Evolutionary conservation across 331 rosid species (phyloP), one percentile per base, ranked within the genome.

Genomic region (Prunus yedoensis): DNA sequence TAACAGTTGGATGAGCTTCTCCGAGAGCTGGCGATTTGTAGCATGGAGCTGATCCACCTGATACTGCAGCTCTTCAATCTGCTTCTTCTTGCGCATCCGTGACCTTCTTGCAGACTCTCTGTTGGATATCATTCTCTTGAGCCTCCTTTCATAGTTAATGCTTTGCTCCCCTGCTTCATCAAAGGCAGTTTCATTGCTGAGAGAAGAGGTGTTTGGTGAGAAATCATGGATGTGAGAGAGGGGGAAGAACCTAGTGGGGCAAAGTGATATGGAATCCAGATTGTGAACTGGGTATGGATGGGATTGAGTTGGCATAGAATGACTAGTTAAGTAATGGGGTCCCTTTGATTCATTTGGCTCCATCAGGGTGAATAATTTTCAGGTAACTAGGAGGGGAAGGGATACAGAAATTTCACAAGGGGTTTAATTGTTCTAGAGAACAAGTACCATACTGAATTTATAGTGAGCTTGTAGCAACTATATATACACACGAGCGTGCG

Each of bases 71-170:
- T 77, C 88, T 70, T 86, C 86, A 21, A 84, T 76, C 27, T 81
- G 86, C 74, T 79, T 76, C 75, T 87, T 87, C 80, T 78, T 78
- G 11, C 86, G 71, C 86, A 86, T 83, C 0, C 86, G 41, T 5
- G 83, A 86, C 68, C 88, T 77, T 47, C 84, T 49, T 1, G 86
- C 86, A 0, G 84, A 86, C 64, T 83, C 88, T 8, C 90, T 56
- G 74, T 86, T 86, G 23, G 90, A 83, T 43, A 79, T 79, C 83
- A 79, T 84, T 64, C 86, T 73, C 78, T 83, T 76, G 54, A 78
- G 74, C 84, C 74, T 79, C 67, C 72, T 65, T 23, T 79, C 86
- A 12, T 77, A 54, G 70, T 49, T 65, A 20, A 63, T 70, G 8
- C 50, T 61, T n/a, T 46, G 66, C 35, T 68, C 70, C 13, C 43